Base-by-base conservation (phyloP, 192 early-diverging fungal genomes). In the Phlyctochytrium bullatum region DNA sequence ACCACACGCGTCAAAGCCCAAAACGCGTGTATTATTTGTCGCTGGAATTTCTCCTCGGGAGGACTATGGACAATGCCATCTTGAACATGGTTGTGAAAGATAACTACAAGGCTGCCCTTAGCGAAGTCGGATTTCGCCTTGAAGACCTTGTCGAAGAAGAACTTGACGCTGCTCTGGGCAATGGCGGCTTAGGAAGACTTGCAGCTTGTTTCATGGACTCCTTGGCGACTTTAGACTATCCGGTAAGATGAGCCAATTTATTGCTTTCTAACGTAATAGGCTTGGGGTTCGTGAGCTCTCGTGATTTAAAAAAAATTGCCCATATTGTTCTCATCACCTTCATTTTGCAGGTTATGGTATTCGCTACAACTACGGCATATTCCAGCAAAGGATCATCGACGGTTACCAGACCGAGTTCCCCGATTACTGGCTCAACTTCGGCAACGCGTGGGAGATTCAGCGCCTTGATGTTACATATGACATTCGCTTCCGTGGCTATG, bases 191-290 rank as follows among this genome's bases (percentile, higher is more conserved):
- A 4, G 97, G 95, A 59, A 52, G 96, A 34, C 81, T 98, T 59
- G 97, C 97, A 1, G 97, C 97, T 47, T 98, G 97, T 76, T 98
- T 95, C 67, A 93, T 98, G 88, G 83, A 97, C 77, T 96, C 95
- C 33, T 74, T 98, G 73, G 94, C 97, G 32, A 92, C 93, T 61
- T 75, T 91, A 25, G 90, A 98, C 75, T 93, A 93, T 65, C 95
- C 97, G 25, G 93, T 89, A 32, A 94, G 95, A n/a, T n/a, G n/a
- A n/a, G n/a, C n/a, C n/a, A n/a, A n/a, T n/a, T n/a, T n/a, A n/a
- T 57, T 14, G 27, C 27, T 25, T 28, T 14, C 14, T 6, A 57
- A 57, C 54, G 54, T 57, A 10, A 57, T 28, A 10, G 27, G 27
- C 54, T 57, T 10, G 25, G 6, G 12, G 10, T 6, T 28, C 54